Evolutionary conservation across 23 red algal species (phyloP), one percentile per base, ranked within the genome.

Genomic region (Chondrus crispus): DNA sequence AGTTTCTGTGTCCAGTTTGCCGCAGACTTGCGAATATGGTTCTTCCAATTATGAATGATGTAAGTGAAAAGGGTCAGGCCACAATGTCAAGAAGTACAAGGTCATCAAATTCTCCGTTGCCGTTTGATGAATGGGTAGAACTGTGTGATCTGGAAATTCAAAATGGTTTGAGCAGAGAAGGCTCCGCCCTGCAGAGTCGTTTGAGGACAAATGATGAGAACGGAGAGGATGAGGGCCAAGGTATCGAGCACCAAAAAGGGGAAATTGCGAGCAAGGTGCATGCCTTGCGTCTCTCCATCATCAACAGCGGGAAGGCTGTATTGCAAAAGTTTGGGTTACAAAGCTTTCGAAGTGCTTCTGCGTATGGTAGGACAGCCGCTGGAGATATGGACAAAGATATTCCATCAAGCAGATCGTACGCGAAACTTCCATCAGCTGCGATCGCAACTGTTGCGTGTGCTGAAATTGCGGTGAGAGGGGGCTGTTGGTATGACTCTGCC

Each of bases 1-100:
- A 96, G 51, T 96, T 93, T 60, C 54, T 96, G 16, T 96, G 95
- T 57, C 95, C 95, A 2, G 95, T 63, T 45, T 96, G 95, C 64
- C 54, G 95, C 69, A 76, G 95, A 50, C 48, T 96, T 73, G 88
- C 95, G 5, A 96, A 96, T 68, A 64, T 87, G 30, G 70, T 96
- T 81, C 45, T 96, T 35, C 95, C 95, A 5, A 38, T 87, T 16
- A 73, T 93, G 80, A 41, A 39, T 57, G 26, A 40, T 11, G 12
- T 39, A 10, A 14, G 0, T 24, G 11, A 26, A 47, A 20, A 7
- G 7, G 60, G 35, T 64, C 24, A 66, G 18, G 58, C 26, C 9
- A 32, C 60, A 66, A 32, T 32, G 26, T 66, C 60, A 12, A 32
- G 60, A 9, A 19, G 4, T 19, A 64, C 7, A 66, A 7, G 0